Evolutionary conservation across 352 stramenopile species (phyloP).

Genomic region (Pythium angustatum): DNA sequence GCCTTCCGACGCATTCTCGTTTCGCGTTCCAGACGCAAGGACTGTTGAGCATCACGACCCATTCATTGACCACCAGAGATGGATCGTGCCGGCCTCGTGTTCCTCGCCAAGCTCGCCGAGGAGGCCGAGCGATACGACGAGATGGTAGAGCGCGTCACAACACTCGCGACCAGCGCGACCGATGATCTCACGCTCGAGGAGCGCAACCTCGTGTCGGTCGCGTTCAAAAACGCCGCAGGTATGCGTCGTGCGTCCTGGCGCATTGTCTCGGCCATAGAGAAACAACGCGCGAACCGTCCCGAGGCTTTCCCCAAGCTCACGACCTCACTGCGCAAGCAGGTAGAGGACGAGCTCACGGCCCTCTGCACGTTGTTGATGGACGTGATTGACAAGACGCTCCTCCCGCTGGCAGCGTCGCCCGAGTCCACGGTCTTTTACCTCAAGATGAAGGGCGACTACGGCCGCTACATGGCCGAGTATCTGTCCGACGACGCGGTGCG

Average conservation of each 20-base stretch:
- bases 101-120: conserved; percentile 38
- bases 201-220: conserved; percentile 36
- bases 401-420: conserved; percentile 86
- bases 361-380: conserved; percentile 83
- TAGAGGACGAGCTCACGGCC: conserved; percentile 33
- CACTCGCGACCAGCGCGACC: conserved; percentile 17
- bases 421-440: conserved; percentile 96
- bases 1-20: too few species aligned
- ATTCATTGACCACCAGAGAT: conserved; percentile 14
- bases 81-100: conserved; percentile 36
- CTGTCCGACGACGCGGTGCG: not conserved
- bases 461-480: conserved; percentile 23
- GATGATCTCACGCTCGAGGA: conserved; percentile 35
- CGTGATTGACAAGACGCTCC: conserved; percentile 92
- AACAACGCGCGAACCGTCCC: conserved; percentile 26
- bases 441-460: conserved; percentile 91
- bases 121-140: conserved; percentile 36
- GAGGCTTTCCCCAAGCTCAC: conserved; percentile 11
- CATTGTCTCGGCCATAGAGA: conserved; percentile 29
- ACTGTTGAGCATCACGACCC: too few species aligned
- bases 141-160: conserved; percentile 29
- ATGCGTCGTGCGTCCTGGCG: conserved; percentile 34
- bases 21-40: too few species aligned
- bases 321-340: conserved; percentile 20
- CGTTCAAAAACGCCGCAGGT: conserved; percentile 42